These are phyloP conservation scores for Tetrahymena borealis DNA, from an alignment of 73 alveolate genomes.

Conservation along the genomic window DNA sequence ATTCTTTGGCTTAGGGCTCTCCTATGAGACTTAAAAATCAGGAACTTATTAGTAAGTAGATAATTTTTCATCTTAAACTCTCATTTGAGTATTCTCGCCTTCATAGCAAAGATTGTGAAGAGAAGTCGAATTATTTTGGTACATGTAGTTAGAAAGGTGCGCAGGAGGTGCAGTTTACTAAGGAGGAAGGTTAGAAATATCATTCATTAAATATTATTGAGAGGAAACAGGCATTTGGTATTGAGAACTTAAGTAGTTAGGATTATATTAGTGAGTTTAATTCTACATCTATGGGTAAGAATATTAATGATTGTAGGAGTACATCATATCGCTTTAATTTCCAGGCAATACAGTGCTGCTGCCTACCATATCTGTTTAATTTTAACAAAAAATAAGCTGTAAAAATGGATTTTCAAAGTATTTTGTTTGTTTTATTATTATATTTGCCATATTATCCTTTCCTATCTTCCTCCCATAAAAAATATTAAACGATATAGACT, in stretches of 20 bases:
- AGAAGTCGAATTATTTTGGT: neutral
- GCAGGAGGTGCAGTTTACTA: neutral
- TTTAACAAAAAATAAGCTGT: neutral
- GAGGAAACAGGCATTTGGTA: neutral
- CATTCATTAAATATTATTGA: neutral
- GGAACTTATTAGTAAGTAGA: too few species aligned
- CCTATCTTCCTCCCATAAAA: too few species aligned
- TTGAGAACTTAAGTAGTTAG: neutral
- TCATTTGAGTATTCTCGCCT: too few species aligned
- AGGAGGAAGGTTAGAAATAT: neutral
- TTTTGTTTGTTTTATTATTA: too few species aligned
- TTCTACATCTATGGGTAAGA: neutral
- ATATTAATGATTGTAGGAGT: neutral
- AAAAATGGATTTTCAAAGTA: neutral
- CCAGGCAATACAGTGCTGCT: neutral
- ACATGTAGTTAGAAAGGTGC: neutral
- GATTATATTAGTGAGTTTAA: neutral
- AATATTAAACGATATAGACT: too few species aligned
- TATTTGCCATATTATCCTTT: too few species aligned
- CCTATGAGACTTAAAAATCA: too few species aligned
- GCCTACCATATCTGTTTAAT: neutral
- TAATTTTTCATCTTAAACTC: too few species aligned
- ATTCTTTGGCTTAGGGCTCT: neutral
- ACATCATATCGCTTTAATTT: neutral
- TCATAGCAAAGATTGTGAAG: neutral